Evolutionary conservation across 2,329 filamentous ascomycete genomes (phyloP).

Genomic region (Neopestalotiopsis sp.): DNA sequence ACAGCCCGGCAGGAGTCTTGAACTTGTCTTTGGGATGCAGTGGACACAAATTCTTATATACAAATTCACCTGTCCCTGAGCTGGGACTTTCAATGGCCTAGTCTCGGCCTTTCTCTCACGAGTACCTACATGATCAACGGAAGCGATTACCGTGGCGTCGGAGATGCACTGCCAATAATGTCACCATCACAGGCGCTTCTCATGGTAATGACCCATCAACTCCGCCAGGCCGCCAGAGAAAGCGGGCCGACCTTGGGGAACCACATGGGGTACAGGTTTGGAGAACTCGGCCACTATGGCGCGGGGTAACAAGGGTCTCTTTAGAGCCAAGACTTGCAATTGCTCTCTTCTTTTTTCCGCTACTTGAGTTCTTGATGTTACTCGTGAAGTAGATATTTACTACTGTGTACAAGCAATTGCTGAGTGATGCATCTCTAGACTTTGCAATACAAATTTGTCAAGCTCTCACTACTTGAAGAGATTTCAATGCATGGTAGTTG

Average conservation of each 20-base stretch:
- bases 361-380: background rate
- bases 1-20: background rate
- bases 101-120: constrained; percentile 6
- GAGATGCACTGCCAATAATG: background rate
- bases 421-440: too few species aligned
- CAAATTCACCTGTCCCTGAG: background rate
- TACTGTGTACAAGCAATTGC: too few species aligned
- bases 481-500: too few species aligned
- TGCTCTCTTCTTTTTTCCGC: background rate
- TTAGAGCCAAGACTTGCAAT: background rate
- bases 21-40: background rate
- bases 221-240: background rate
- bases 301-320: constrained; percentile 9
- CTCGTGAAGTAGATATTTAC: too few species aligned
- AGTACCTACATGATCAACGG: background rate
- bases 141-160: constrained; percentile 3
- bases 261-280: constrained; percentile 1
- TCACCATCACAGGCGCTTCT: constrained; percentile 14
- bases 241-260: constrained; percentile 20
- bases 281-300: background rate
- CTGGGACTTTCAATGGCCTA: background rate
- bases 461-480: too few species aligned
- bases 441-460: too few species aligned
- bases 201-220: background rate
- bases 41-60: background rate